Evolutionary conservation across 129 eudicot species (phyloP).

Genomic region (Ambrosia artemisiifolia): DNA sequence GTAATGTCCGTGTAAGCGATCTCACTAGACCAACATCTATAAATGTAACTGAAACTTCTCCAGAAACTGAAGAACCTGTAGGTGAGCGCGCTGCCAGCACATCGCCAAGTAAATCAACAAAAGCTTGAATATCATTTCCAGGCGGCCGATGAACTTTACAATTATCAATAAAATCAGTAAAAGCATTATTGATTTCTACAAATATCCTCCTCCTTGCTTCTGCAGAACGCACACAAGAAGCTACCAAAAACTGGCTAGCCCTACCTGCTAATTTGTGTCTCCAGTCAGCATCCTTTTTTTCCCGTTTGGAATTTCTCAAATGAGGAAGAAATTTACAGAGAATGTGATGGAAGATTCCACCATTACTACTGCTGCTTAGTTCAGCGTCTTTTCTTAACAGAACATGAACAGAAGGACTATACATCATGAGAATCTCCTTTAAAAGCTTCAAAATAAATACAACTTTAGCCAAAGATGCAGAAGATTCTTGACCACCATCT

Average conservation of each 20-base stretch:
- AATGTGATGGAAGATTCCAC: constrained; percentile 83
- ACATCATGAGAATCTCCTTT: constrained; percentile 79
- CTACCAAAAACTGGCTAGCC: constrained; percentile 82
- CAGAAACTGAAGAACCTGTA: constrained; percentile 71
- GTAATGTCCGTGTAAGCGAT: constrained; percentile 66
- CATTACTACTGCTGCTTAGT: constrained; percentile 50
- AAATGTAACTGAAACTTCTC: constrained; percentile 90
- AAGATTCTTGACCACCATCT: constrained; percentile 54
- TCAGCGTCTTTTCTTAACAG: constrained; percentile 87
- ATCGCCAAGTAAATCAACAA: constrained; percentile 68
- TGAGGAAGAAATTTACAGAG: constrained; percentile 81
- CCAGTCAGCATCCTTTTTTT: constrained; percentile 89
- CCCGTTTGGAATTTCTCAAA: constrained; percentile 48
- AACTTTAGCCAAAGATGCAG: constrained; percentile 76
- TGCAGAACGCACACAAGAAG: constrained; percentile 90
- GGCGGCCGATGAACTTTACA: constrained; percentile 61
- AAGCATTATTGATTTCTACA: constrained; percentile 54
- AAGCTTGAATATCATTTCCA: constrained; percentile 62
- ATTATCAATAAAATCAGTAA: constrained; percentile 67
- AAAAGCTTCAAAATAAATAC: constrained; percentile 84
- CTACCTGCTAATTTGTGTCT: constrained; percentile 76
- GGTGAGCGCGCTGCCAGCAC: constrained; percentile 88
- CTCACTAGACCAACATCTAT: constrained; percentile 84
- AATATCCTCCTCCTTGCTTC: constrained; percentile 88
- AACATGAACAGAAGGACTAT: constrained; percentile 77